Conservation (phyloP, 805 yeast species). For the Isabelozyma heimii region DNA sequence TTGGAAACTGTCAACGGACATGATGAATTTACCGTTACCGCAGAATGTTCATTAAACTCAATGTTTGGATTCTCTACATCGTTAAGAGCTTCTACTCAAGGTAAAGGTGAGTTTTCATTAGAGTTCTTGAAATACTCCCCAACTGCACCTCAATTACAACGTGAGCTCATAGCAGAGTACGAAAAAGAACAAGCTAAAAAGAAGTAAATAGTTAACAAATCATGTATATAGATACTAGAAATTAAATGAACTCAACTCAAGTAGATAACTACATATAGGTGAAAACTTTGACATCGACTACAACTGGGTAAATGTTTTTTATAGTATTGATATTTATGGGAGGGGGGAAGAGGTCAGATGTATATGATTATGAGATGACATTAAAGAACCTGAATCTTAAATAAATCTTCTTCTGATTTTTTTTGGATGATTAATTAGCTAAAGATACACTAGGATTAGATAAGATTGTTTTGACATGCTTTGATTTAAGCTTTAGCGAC, state of each 20-base stretch:
- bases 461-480: constrained; percentile 5
- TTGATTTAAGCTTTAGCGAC: constrained; percentile 86
- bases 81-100: constrained; percentile 95
- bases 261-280: no score
- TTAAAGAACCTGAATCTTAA: constrained; percentile 8
- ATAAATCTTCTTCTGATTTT: constrained; percentile 1
- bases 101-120: constrained; percentile 96
- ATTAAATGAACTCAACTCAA: no score
- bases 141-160: constrained; percentile 86
- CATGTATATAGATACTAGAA: not conserved
- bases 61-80: constrained; percentile 97
- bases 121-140: constrained; percentile 94
- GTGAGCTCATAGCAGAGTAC: constrained; percentile 81
- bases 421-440: constrained; percentile 14
- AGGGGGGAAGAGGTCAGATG: constrained; percentile 2
- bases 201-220: constrained; percentile 9
- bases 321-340: not conserved
- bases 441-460: constrained; percentile 24
- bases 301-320: not conserved
- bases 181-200: constrained; percentile 30
- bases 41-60: constrained; percentile 94
- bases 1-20: constrained; percentile 90
- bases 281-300: not conserved
- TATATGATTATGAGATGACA: constrained; percentile 13
- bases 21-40: constrained; percentile 89